Conservation (phyloP, 139 green algal species). For the Closterium sp. region DNA sequence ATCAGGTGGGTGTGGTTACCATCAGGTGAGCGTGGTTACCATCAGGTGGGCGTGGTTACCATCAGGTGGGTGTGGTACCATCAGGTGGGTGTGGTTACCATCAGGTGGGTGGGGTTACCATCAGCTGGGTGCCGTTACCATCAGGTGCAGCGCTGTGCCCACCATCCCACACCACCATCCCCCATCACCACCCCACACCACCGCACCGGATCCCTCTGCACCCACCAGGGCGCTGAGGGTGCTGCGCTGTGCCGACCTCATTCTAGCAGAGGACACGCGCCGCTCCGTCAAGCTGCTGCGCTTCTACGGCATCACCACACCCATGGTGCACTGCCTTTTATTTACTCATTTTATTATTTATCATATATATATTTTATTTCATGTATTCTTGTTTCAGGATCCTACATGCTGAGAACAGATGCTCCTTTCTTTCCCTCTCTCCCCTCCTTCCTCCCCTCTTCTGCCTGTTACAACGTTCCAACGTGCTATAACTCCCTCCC, state of each 20-base stretch:
- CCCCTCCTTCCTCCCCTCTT: too few species aligned
- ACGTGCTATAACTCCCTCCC: neutral
- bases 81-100: too few species aligned
- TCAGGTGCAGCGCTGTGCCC: neutral
- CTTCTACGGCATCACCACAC: slow-evolving; percentile 60
- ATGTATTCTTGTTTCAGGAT: neutral
- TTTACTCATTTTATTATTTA: too few species aligned
- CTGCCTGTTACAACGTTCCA: neutral
- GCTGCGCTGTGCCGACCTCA: slow-evolving; percentile 58
- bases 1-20: too few species aligned
- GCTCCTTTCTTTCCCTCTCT: neutral
- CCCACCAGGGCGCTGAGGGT: slow-evolving; percentile 57
- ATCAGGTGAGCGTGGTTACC: too few species aligned
- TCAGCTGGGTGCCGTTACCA: neutral
- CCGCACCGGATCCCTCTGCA: neutral
- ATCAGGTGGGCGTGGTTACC: too few species aligned
- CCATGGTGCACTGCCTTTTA: neutral
- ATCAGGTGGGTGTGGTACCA: neutral
- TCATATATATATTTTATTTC: too few species aligned
- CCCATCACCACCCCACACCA: neutral
- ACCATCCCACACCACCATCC: neutral
- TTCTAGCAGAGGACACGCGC: slow-evolving; percentile 89
- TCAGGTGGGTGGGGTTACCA: too few species aligned
- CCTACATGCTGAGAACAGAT: neutral
- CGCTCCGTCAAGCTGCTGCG: slow-evolving; percentile 74